Conservation (phyloP, 2,329 filamentous ascomycete genomes). For the Juglanconis oblonga region DNA sequence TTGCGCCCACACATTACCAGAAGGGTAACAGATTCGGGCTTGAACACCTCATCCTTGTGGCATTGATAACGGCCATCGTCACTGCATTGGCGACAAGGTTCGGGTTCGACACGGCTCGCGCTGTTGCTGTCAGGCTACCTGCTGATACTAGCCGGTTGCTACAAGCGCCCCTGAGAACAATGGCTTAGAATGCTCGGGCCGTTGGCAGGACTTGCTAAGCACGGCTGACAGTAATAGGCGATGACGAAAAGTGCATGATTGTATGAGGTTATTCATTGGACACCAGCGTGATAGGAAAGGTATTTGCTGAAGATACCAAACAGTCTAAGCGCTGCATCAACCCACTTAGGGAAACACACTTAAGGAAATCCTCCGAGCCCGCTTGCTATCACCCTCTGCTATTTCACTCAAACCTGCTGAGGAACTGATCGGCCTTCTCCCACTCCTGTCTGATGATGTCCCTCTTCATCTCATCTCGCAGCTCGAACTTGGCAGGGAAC, state of each 20-base stretch:
- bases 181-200: background rate
- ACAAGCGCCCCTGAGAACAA: conserved; percentile 7
- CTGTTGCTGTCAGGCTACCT: conserved; percentile 6
- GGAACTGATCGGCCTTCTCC: conserved; percentile 12
- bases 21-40: conserved; percentile 1
- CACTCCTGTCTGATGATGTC: background rate
- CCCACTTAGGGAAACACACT: background rate
- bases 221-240: too few relatives aligned
- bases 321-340: background rate
- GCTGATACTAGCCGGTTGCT: conserved; percentile 9
- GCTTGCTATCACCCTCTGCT: background rate
- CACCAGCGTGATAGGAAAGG: background rate
- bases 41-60: conserved; percentile 13
- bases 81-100: conserved; percentile 4
- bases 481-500: conserved; percentile 3
- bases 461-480: conserved; percentile 6
- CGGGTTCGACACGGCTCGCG: conserved; percentile 11
- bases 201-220: background rate
- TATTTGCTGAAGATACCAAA: too few relatives aligned
- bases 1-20: conserved; percentile 22
- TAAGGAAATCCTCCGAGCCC: background rate
- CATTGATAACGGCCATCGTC: conserved; percentile 8
- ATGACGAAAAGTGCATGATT: too few relatives aligned
- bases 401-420: conserved; percentile 9
- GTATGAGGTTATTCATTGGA: background rate